Percentiles rank a stretch among this genome's conserved stretches.
Conservation (phyloP, 352 stramenopile genomes). For the Globisporangium ultimum region DNA sequence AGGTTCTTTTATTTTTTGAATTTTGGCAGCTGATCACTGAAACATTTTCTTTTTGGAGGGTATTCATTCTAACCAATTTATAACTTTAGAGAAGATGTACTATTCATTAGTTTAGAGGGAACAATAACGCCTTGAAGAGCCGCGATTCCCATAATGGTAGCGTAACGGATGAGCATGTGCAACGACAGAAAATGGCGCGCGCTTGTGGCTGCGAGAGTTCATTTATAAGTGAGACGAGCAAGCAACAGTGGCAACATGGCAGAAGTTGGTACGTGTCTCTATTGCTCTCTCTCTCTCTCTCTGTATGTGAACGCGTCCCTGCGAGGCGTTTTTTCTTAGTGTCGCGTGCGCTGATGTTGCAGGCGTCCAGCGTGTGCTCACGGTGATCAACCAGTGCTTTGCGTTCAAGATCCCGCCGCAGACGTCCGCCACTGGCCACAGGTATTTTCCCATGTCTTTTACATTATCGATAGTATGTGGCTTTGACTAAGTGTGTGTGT, state of each 20-base stretch:
- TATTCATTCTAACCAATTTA: neutral
- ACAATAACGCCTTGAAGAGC: no score
- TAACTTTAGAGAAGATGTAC: neutral
- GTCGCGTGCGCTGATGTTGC: neutral
- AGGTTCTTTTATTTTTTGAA: no score
- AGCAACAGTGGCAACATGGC: neutral
- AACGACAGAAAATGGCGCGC: neutral
- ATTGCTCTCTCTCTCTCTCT: neutral
- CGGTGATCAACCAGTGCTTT: constrained; percentile 69
- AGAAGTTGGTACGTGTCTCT: neutral
- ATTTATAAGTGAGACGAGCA: neutral
- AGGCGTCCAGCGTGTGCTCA: constrained; percentile 57
- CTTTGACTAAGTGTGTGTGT: neutral
- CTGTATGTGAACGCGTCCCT: neutral
- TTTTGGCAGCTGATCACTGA: neutral
- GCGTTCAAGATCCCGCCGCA: constrained; percentile 69
- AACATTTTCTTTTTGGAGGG: neutral
- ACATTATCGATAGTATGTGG: neutral
- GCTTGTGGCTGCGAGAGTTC: neutral
- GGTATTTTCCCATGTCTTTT: constrained; percentile 17
- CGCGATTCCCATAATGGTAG: neutral
- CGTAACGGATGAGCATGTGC: neutral
- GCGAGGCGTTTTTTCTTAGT: neutral
- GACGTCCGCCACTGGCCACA: constrained; percentile 50
- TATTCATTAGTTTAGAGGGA: no score